phyloP scores from a whole-genome alignment of 305 asterid species.

The Stenogyne calaminthoides region DNA sequence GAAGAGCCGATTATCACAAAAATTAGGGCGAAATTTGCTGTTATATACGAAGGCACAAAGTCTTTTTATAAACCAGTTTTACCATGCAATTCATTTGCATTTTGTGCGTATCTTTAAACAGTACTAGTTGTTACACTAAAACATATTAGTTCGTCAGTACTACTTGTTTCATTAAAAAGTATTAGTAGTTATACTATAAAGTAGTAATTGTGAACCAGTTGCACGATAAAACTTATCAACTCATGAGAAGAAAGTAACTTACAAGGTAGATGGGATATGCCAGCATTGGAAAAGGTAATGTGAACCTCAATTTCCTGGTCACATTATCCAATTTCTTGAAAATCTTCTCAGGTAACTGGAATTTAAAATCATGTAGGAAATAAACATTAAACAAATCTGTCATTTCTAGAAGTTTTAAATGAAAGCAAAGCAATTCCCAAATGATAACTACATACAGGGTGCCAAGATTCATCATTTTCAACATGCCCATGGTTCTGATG shows the following conservation, averaged over 20 bases:
- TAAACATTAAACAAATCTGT: background rate
- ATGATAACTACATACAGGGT: conserved; percentile 54
- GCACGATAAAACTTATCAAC: too few relatives aligned
- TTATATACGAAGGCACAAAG: too few relatives aligned
- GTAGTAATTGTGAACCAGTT: too few relatives aligned
- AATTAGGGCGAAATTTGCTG: background rate
- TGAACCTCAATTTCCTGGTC: conserved; percentile 52
- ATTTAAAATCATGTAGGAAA: background rate
- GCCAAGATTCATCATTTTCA: conserved; percentile 93
- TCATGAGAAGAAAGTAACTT: conserved; percentile 6
- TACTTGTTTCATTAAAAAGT: too few relatives aligned
- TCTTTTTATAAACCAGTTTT: too few relatives aligned
- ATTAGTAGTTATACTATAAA: too few relatives aligned
- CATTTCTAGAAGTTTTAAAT: background rate
- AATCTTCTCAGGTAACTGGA: conserved; percentile 57
- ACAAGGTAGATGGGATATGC: conserved; percentile 64
- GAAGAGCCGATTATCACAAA: background rate
- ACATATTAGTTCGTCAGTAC: too few relatives aligned
- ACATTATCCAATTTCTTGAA: conserved; percentile 43
- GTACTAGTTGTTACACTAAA: too few relatives aligned
- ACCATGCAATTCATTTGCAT: too few relatives aligned
- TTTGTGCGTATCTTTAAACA: too few relatives aligned
- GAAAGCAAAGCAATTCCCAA: background rate
- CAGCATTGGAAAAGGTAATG: conserved; percentile 59
- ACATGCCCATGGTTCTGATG: conserved; percentile 96